These are phyloP conservation scores for Paramyrothecium roridum DNA, from an alignment of 2,329 filamentous ascomycete species.

Conservation along the genomic window DNA sequence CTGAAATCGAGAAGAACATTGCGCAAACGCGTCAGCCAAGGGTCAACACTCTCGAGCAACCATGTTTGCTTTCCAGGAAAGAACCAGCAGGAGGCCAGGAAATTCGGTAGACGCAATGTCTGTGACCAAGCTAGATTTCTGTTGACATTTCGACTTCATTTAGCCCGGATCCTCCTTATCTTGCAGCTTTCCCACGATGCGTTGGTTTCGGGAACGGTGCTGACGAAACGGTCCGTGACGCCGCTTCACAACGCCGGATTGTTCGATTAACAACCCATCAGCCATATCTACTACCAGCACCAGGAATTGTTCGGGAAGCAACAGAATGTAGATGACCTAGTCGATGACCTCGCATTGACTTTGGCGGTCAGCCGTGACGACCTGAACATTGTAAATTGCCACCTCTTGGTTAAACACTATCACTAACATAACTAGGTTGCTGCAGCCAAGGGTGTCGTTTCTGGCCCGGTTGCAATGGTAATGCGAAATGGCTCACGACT, in stretches of 20 bases:
- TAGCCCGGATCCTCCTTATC: constrained; percentile 56
- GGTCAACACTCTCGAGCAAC: constrained; percentile 8
- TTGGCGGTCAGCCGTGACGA: constrained; percentile 60
- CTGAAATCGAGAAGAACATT: constrained; percentile 16
- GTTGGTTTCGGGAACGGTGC: constrained; percentile 47
- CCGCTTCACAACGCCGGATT: no score
- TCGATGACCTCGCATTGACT: constrained; percentile 72
- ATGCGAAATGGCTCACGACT: constrained; percentile 39
- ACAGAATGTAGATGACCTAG: constrained; percentile 63
- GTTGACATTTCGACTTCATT: neutral
- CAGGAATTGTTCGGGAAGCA: constrained; percentile 70
- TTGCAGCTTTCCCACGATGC: constrained; percentile 59
- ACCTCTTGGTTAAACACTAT: neutral
- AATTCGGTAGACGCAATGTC: constrained; percentile 40
- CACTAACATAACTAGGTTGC: constrained; percentile 52
- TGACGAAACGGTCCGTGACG: constrained; percentile 59
- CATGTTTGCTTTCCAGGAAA: constrained; percentile 44
- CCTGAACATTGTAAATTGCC: constrained; percentile 63
- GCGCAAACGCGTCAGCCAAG: constrained; percentile 3
- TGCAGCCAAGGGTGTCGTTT: constrained; percentile 68
- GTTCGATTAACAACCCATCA: constrained; percentile 28
- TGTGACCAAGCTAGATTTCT: neutral
- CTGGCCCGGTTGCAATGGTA: constrained; percentile 51
- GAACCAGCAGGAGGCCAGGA: constrained; percentile 42
- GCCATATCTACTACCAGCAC: constrained; percentile 78